A percentile compares a stretch with the other conserved stretches of the same genome.
Conservation (phyloP, 2,329 filamentous ascomycete genomes). For the Penicillium sp. region DNA sequence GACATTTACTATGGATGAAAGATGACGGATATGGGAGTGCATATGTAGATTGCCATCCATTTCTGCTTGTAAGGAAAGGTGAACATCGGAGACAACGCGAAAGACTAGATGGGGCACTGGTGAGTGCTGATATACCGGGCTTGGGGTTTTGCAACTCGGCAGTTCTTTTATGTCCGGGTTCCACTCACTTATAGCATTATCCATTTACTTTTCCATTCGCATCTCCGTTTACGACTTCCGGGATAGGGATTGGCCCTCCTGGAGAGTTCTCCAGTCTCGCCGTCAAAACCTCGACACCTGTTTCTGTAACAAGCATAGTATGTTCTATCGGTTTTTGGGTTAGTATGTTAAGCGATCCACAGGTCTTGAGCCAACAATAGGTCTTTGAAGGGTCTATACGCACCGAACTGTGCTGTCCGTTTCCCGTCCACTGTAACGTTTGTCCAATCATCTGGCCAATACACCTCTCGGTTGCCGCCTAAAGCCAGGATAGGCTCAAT, state of each 20-base stretch:
- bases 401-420: constrained; percentile 78
- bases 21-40: too few relatives aligned
- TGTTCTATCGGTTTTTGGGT: constrained; percentile 52
- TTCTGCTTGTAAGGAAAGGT: too few relatives aligned
- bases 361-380: not conserved
- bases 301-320: constrained; percentile 74
- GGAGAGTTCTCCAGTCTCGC: constrained; percentile 66
- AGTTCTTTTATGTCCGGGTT: not conserved
- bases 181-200: not conserved
- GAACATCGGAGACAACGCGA: not conserved
- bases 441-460: constrained; percentile 96
- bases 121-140: not conserved
- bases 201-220: not conserved
- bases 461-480: constrained; percentile 79
- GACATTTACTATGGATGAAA: too few relatives aligned
- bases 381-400: constrained; percentile 3
- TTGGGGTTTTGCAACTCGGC: not conserved
- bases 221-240: constrained; percentile 19
- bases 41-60: too few relatives aligned
- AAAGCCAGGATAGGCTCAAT: constrained; percentile 94
- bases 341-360: constrained; percentile 4
- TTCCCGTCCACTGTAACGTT: constrained; percentile 84
- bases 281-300: constrained; percentile 72
- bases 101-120: not conserved
- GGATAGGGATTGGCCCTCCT: constrained; percentile 63